Evolutionary conservation across 2,329 filamentous ascomycete genomes (phyloP).

Genomic region (Fusarium udum): DNA sequence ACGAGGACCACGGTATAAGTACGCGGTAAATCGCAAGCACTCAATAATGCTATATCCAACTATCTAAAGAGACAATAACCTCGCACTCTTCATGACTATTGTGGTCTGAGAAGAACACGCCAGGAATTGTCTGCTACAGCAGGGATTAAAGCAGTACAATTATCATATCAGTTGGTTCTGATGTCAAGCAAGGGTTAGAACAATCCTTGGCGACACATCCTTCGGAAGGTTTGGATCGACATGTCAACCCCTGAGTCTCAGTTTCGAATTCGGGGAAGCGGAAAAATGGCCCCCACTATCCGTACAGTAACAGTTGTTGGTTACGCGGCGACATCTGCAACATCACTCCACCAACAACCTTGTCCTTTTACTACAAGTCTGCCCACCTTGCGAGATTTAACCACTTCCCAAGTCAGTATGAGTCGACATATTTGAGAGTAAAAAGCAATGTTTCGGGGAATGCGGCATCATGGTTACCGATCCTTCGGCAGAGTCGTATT

Average conservation of each 20-base stretch:
- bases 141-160: too few species aligned
- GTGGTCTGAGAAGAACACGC: neutral
- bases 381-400: neutral
- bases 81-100: too few species aligned
- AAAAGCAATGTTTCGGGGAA: neutral
- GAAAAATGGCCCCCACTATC: neutral
- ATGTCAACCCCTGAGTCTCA: neutral
- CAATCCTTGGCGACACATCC: neutral
- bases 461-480: neutral
- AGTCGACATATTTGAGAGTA: neutral
- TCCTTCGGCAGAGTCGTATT: neutral
- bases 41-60: rapidly evolving
- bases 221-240: neutral
- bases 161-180: neutral
- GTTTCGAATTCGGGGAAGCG: neutral
- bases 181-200: too few species aligned
- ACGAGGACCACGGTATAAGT: neutral
- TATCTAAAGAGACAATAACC: neutral
- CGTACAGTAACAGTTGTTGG: neutral
- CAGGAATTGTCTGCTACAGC: rapidly evolving
- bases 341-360: neutral
- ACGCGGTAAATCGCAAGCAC: neutral
- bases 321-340: neutral
- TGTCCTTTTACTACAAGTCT: neutral
- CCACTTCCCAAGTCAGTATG: neutral